Evolutionary conservation across 257 asterid genomes (phyloP).

Genomic region (Perilla frutescens): DNA sequence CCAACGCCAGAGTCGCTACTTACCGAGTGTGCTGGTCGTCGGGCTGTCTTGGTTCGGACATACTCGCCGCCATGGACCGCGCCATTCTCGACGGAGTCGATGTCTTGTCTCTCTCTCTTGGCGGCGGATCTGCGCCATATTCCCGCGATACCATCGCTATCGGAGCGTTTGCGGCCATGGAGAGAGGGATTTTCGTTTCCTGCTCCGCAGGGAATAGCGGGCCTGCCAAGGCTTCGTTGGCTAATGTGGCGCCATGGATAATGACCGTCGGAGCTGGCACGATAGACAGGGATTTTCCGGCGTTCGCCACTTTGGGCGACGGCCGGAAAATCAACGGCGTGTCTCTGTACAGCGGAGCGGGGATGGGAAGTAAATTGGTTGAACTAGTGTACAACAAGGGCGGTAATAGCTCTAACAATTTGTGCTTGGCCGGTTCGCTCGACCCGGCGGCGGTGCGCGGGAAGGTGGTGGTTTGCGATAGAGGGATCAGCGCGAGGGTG

Average conservation of each 20-base stretch:
- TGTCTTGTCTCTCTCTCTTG: constrained; percentile 68
- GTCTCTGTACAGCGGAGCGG: constrained; percentile 57
- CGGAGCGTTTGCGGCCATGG: constrained; percentile 75
- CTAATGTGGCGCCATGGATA: constrained; percentile 80
- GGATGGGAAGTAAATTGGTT: constrained; percentile 48
- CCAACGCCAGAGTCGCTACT: constrained; percentile 64
- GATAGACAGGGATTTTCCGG: constrained; percentile 64
- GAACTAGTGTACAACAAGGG: constrained; percentile 48
- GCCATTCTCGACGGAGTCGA: constrained; percentile 74
- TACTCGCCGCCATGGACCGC: constrained; percentile 67
- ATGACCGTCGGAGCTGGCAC: constrained; percentile 82
- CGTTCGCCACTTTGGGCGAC: constrained; percentile 48
- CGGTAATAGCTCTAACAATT: constrained; percentile 38
- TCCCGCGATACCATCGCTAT: constrained; percentile 55
- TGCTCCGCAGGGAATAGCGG: constrained; percentile 77
- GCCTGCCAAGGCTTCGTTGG: constrained; percentile 42
- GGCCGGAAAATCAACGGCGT: constrained; percentile 55
- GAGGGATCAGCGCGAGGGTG: constrained; percentile 59
- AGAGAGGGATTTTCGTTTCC: constrained; percentile 64
- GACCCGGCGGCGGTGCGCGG: constrained; percentile 54
- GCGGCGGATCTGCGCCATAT: constrained; percentile 51
- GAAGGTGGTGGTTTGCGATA: constrained; percentile 61
- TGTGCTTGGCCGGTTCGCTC: constrained; percentile 56
- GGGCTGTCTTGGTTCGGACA: constrained; percentile 63
- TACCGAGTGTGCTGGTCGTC: constrained; percentile 70